phyloP scores from a whole-genome alignment of 208 protist species.

The Herpetomonas tarakana region DNA sequence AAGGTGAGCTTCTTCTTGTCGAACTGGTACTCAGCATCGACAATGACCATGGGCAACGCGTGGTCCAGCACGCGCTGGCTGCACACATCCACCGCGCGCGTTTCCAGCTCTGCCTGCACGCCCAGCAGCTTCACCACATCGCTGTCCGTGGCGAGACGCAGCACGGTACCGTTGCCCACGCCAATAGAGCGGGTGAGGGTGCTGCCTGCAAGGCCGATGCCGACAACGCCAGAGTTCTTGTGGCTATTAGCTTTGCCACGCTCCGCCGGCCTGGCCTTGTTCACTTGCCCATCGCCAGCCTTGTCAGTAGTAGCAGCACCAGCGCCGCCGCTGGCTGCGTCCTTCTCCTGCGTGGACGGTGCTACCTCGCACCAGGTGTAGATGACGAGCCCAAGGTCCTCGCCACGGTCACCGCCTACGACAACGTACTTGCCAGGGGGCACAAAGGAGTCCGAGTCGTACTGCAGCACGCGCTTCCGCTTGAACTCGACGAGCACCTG shows the following conservation, averaged over 20 bases:
- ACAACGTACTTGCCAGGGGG: constrained; percentile 79
- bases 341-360: background rate
- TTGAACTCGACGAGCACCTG: constrained; percentile 92
- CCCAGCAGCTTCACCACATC: constrained; percentile 73
- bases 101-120: constrained; percentile 78
- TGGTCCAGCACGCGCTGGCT: constrained; percentile 76
- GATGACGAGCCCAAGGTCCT: constrained; percentile 85
- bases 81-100: constrained; percentile 77
- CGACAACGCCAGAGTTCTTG: constrained; percentile 26
- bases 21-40: constrained; percentile 92
- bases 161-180: constrained; percentile 72
- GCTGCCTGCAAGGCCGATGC: constrained; percentile 56
- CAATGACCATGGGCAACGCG: constrained; percentile 82
- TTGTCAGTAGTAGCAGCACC: background rate
- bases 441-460: constrained; percentile 72
- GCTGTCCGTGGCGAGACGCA: constrained; percentile 50
- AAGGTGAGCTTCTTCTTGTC: constrained; percentile 92
- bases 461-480: constrained; percentile 80
- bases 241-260: background rate
- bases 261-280: too few species aligned
- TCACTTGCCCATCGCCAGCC: background rate
- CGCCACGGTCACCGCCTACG: constrained; percentile 84
- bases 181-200: constrained; percentile 58
- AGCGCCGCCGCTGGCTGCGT: background rate
- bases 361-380: constrained; percentile 76